Base-by-base conservation (phyloP, 1,139 yeast species). In the Hansenula sp. region DNA sequence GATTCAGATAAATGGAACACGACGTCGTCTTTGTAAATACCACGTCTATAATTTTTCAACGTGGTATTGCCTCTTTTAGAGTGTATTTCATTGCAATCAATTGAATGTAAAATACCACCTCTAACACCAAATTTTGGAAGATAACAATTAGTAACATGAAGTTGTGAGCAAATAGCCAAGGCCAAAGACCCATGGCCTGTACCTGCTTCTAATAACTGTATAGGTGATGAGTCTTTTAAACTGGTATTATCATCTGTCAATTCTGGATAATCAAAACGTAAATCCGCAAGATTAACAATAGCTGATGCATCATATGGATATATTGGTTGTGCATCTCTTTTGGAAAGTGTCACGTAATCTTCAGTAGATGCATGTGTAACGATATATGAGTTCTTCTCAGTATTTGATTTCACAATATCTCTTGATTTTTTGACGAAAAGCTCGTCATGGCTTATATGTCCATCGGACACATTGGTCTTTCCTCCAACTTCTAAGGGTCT, bases 161-260 rank as follows among this genome's bases (percentile, higher is more conserved):
- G 52, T 12, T 60, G 61, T 19, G 61, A 65, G 21, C 69, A 63
- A n/a, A 74, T 70, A 4, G 73, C 71, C 40, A 74, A 46, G 2
- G 75, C 63, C 44, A 74, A 52, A 2, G 78, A 72, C 0, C 79
- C 79, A 55, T 73, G 78, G 3, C 79, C 79, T 1, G 78, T 74
- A 4, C 79, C 79, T 1, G 77, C 77, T 49, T 74, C 79, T 27
- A 74, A 54, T 44, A 65, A 66, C 44, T 72, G 76, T 8, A 62
- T 42, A 2, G 70, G 70, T 1, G 62, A 21, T 6, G 25, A 47
- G 1, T 45, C 41, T 5, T 40, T 41, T 11, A 55, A 17, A 27
- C 43, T 41, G 9, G 30, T 25, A 16, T 45, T 58, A 12, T 55
- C 55, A 3, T 44, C 49, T 3, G 50, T 53, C 35, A 68, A 38